Conservation (phyloP, 208 protist genomes). For the Wallacemonas sp. region DNA sequence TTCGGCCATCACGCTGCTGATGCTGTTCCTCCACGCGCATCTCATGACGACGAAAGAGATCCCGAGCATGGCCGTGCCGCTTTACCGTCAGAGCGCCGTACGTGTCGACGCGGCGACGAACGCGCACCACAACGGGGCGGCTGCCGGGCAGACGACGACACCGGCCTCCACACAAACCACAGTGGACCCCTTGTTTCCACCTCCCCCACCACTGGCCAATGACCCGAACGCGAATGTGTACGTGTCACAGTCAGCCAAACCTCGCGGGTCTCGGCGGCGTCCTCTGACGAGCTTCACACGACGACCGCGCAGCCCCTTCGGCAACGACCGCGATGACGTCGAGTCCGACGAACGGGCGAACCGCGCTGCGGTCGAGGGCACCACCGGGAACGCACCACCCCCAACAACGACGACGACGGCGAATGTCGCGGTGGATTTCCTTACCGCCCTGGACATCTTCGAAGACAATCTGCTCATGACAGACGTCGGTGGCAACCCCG, state of each 20-base stretch:
- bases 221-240: constrained; percentile 7
- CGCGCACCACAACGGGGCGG: neutral
- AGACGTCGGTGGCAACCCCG: constrained; percentile 44
- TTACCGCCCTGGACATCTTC: constrained; percentile 23
- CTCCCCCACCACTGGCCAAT: neutral
- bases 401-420: neutral
- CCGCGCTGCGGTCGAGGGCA: constrained; percentile 3
- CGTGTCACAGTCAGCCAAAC: neutral
- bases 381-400: neutral
- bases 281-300: neutral
- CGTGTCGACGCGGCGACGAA: neutral
- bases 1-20: neutral
- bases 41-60: neutral
- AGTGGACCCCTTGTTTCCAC: neutral
- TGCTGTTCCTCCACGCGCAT: neutral
- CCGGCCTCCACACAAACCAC: neutral
- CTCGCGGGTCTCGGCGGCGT: neutral
- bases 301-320: neutral
- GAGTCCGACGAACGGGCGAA: constrained; percentile 1
- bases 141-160: neutral
- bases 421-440: neutral
- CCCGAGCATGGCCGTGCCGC: neutral
- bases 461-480: constrained; percentile 37
- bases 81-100: neutral
- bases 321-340: neutral